Evolutionary conservation across 768 basidiomycete genomes (phyloP).

Genomic region (Coprinellus aureogranulatus): DNA sequence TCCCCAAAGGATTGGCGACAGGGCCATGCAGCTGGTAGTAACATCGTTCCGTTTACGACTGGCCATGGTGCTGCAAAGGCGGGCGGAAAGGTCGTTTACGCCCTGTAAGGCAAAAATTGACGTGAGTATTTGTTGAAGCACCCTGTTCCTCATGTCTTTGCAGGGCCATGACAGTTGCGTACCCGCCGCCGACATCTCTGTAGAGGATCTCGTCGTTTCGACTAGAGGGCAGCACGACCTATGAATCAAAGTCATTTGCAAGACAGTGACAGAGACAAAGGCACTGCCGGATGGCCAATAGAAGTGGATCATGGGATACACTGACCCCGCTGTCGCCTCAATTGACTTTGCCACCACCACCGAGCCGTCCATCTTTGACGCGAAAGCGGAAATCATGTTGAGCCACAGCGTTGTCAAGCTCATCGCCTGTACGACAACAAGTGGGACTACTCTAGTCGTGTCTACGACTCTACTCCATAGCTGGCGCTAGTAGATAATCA

Average conservation of each 20-base stretch:
- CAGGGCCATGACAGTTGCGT: constrained; percentile 94
- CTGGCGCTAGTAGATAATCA: constrained; percentile 37
- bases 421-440: constrained; percentile 93
- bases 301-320: constrained; percentile 83
- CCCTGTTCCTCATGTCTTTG: neutral
- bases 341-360: constrained; percentile 84
- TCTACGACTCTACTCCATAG: constrained; percentile 86
- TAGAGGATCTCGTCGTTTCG: constrained; percentile 96
- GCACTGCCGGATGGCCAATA: constrained; percentile 51
- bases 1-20: constrained; percentile 97
- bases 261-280: constrained; percentile 74
- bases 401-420: constrained; percentile 95
- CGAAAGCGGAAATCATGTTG: constrained; percentile 86
- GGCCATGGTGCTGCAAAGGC: constrained; percentile 99
- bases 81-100: constrained; percentile 96
- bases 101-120: constrained; percentile 96
- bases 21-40: constrained; percentile 91
- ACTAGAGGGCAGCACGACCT: constrained; percentile 77
- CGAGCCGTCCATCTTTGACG: constrained; percentile 90
- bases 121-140: constrained; percentile 46
- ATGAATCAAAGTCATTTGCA: constrained; percentile 93
- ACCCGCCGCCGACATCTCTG: constrained; percentile 93
- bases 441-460: constrained; percentile 94
- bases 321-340: constrained; percentile 89
- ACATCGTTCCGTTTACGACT: constrained; percentile 99